phyloP scores from a whole-genome alignment of 1,284 basidiomycete species.

The Apiotrichum gracile region DNA sequence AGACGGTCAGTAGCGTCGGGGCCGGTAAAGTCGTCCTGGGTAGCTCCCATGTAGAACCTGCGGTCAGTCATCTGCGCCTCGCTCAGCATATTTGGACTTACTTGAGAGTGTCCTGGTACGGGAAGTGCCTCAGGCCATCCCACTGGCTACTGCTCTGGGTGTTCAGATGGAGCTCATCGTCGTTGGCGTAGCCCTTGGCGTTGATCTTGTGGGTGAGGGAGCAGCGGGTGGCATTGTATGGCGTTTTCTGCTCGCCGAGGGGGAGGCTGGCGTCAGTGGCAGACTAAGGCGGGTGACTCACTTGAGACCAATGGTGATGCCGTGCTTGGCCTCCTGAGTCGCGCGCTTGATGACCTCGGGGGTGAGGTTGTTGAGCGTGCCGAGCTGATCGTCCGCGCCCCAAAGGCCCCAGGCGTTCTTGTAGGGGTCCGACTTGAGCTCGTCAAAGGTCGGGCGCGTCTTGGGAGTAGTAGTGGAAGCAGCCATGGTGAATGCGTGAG shows the following conservation, averaged over 20 bases:
- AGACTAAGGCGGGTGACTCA: neutral
- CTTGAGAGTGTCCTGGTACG: constrained; percentile 22
- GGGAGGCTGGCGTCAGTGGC: constrained; percentile 10
- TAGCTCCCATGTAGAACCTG: constrained; percentile 2
- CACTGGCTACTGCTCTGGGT: constrained; percentile 47
- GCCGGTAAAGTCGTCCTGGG: neutral
- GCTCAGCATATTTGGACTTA: constrained; percentile 14
- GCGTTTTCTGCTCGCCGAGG: constrained; percentile 2
- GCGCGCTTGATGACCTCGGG: constrained; percentile 26
- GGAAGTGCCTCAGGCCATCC: constrained; percentile 45
- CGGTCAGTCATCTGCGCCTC: neutral
- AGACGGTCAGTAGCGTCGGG: neutral
- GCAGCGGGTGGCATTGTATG: constrained; percentile 5
- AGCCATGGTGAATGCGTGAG: neutral
- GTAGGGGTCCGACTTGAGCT: constrained; percentile 21
- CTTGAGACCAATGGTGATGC: constrained; percentile 32
- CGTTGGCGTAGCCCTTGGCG: constrained; percentile 5
- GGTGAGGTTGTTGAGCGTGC: constrained; percentile 31
- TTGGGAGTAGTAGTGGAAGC: neutral
- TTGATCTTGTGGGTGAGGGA: constrained; percentile 17
- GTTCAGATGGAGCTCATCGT: constrained; percentile 36
- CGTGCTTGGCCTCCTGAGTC: constrained; percentile 21
- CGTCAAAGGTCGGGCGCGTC: constrained; percentile 3
- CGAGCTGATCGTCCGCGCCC: constrained; percentile 29
- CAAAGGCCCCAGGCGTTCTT: constrained; percentile 35